Conservation (phyloP, 805 yeast species). For the Ogataea paraovalis region DNA sequence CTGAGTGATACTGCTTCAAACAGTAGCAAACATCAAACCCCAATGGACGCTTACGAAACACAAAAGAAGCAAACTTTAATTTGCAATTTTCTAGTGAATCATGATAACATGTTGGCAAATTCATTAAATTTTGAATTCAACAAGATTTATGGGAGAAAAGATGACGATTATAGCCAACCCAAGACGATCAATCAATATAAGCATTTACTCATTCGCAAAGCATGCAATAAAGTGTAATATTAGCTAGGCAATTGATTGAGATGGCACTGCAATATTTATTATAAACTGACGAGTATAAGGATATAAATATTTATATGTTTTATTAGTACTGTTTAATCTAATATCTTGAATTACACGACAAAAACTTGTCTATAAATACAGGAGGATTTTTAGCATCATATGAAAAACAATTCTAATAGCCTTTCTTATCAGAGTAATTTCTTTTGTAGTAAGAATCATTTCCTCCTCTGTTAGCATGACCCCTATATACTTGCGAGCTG, state of each 20-base stretch:
- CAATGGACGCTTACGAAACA: constrained; percentile 2
- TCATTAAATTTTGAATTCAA: constrained; percentile 14
- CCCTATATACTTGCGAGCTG: background rate
- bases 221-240: constrained; percentile 13
- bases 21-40: background rate
- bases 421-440: background rate
- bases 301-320: too few relatives aligned
- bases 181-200: constrained; percentile 14
- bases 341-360: too few relatives aligned
- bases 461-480: constrained; percentile 1
- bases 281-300: too few relatives aligned
- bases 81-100: constrained; percentile 13
- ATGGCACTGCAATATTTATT: too few relatives aligned
- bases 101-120: constrained; percentile 17
- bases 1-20: too few relatives aligned
- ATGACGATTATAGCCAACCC: background rate
- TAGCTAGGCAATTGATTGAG: too few relatives aligned
- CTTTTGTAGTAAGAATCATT: background rate
- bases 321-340: too few relatives aligned
- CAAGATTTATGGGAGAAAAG: constrained; percentile 7
- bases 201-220: constrained; percentile 11
- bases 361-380: too few relatives aligned
- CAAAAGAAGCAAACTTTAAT: constrained; percentile 13
- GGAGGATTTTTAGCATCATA: too few relatives aligned
- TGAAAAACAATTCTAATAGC: background rate